Evolutionary conservation across 371 early-diverging fungal genomes (phyloP).

Genomic region (Mortierella sp.): DNA sequence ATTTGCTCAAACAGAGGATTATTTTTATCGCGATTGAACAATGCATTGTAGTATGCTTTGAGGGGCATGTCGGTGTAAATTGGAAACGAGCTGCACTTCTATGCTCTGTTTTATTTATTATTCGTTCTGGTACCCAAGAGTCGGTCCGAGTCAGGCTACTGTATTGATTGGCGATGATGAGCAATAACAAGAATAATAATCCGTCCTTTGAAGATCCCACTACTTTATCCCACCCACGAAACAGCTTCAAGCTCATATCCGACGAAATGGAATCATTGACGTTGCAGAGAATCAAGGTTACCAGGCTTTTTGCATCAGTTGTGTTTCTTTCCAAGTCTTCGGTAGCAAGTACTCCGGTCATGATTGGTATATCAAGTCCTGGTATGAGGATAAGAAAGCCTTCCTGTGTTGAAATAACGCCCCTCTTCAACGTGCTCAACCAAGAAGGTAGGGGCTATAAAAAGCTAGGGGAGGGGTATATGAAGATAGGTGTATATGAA

Average conservation of each 20-base stretch:
- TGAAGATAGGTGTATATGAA: no score
- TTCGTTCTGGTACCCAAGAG: not conserved
- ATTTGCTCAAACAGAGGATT: no score
- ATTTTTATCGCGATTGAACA: no score
- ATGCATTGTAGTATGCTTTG: no score
- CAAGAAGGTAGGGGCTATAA: no score
- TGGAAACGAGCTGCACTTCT: not conserved
- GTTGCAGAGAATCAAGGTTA: not conserved
- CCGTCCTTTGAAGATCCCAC: not conserved
- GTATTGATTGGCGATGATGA: no score
- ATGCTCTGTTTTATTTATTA: not conserved
- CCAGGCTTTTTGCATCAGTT: not conserved
- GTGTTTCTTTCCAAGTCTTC: not conserved
- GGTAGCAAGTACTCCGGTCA: not conserved
- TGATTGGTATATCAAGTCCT: not conserved
- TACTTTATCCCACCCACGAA: not conserved
- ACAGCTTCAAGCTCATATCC: not conserved
- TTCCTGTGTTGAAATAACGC: not conserved
- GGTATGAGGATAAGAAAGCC: not conserved
- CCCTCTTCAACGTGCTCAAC: not conserved
- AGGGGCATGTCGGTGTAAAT: no score
- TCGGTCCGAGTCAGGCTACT: not conserved
- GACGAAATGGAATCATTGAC: not conserved
- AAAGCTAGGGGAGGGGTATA: no score
- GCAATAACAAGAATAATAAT: not conserved